Percentiles rank a stretch among this genome's conserved stretches.
Conservation (phyloP, 1,139 yeast species). For the Arxiozyma telluris region DNA sequence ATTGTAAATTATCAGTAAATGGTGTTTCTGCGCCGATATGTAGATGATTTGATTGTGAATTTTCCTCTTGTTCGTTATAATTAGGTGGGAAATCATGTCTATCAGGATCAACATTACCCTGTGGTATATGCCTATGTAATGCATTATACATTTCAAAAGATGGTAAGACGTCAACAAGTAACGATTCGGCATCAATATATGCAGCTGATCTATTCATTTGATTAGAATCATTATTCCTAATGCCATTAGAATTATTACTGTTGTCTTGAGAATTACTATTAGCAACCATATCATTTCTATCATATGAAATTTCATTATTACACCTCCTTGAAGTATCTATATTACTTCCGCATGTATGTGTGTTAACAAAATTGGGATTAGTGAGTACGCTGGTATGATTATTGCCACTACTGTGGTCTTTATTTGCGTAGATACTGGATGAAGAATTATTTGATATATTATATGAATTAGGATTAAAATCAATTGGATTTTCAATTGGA, state of each 20-base stretch:
- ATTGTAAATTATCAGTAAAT: slow-evolving; percentile 10
- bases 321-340: neutral
- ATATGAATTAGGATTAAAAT: slow-evolving; percentile 2
- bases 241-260: neutral
- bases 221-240: neutral
- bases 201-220: neutral
- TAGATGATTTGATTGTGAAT: slow-evolving; percentile 7
- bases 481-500: slow-evolving; percentile 1
- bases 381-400: neutral
- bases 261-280: neutral
- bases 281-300: neutral
- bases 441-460: neutral
- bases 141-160: slow-evolving; percentile 31
- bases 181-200: slow-evolving; percentile 10
- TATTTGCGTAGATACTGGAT: no score
- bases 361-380: neutral
- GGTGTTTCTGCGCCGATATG: neutral
- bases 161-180: slow-evolving; percentile 27
- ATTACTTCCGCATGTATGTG: no score
- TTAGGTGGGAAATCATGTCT: slow-evolving; percentile 28
- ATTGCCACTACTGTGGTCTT: neutral
- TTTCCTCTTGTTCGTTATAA: slow-evolving; percentile 22
- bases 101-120: slow-evolving; percentile 29
- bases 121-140: slow-evolving; percentile 30
- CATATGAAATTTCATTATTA: neutral